Evolutionary conservation across 345 rosid species (phyloP).

Genomic region (Hibiscus syriacus): DNA sequence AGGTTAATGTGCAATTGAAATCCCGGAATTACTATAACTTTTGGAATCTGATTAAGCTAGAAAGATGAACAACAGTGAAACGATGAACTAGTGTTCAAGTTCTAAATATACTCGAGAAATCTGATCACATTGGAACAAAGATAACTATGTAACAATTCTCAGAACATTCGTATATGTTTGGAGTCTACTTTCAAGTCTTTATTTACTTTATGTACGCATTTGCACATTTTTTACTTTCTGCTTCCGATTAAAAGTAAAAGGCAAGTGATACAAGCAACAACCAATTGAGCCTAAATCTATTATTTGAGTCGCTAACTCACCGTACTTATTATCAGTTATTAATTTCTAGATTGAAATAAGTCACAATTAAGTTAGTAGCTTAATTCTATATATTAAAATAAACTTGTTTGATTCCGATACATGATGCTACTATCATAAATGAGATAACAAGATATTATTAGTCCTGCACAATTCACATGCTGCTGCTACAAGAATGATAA

Average conservation of each 20-base stretch:
- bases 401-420: no score
- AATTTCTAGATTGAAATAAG: not conserved
- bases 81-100: not conserved
- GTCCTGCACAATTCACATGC: not conserved
- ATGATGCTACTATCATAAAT: no score
- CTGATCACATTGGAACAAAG: not conserved
- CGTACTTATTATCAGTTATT: no score
- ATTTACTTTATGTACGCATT: no score
- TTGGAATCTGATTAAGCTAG: slow-evolving; percentile 4
- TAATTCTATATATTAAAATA: no score
- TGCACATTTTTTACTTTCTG: not conserved
- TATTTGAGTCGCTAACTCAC: no score
- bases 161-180: no score
- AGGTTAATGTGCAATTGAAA: not conserved
- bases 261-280: not conserved
- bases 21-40: not conserved
- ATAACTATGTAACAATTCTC: no score
- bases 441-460: no score
- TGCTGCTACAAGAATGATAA: not conserved
- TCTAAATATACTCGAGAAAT: not conserved
- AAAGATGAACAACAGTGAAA: not conserved
- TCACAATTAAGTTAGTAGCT: not conserved
- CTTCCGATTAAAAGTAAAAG: not conserved
- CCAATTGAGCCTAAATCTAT: not conserved
- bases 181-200: not conserved